Percentiles rank a stretch among this genome's conserved stretches.
Conservation (phyloP, 169 alveolate genomes). For the Plasmodium cynomolgi region DNA sequence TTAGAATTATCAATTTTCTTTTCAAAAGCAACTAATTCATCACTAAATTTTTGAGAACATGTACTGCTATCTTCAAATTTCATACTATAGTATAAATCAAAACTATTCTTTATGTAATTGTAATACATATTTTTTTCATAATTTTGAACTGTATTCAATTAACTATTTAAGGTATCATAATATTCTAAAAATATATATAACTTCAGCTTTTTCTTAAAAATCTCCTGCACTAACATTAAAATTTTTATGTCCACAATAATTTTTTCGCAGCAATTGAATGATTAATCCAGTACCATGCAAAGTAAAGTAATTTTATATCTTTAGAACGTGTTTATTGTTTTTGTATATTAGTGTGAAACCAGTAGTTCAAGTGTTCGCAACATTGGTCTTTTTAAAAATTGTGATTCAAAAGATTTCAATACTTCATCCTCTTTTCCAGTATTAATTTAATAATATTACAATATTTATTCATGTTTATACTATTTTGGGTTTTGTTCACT, state of each 20-base stretch:
- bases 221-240: not conserved
- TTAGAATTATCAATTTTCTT: not conserved
- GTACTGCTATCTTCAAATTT: not conserved
- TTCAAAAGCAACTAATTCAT: not conserved
- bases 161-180: not conserved
- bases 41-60: not conserved
- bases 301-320: not conserved
- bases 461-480: not conserved
- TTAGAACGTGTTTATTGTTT: not conserved
- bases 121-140: not conserved
- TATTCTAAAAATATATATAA: not conserved
- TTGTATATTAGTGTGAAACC: not conserved
- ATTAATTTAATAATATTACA: not conserved
- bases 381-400: not conserved
- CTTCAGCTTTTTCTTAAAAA: not conserved
- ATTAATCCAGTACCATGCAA: not conserved
- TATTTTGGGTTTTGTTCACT: not conserved
- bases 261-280: not conserved
- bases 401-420: not conserved
- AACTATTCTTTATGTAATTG: not conserved
- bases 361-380: not conserved
- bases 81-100: not conserved
- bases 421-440: not conserved
- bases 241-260: not conserved
- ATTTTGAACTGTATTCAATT: not conserved